Conservation (phyloP, 2,329 filamentous ascomycete genomes). For the Beauveria scarabaeidicola region DNA sequence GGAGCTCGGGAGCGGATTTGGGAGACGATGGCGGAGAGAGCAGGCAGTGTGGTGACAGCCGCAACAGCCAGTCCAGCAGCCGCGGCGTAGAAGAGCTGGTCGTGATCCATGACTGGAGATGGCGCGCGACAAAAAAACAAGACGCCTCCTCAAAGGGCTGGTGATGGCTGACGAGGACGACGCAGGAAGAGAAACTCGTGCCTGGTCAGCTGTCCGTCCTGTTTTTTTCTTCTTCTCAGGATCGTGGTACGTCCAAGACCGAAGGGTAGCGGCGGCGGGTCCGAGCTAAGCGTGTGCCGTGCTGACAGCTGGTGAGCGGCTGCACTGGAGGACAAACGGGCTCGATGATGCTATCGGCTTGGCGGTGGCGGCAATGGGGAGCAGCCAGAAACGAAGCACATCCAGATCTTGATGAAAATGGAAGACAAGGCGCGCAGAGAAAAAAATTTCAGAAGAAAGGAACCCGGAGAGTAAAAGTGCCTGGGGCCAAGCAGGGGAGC, state of each 20-base stretch:
- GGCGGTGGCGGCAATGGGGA: not conserved
- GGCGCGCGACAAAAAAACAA: not conserved
- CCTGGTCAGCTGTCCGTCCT: not conserved
- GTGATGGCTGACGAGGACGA: not conserved
- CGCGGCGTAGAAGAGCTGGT: constrained; percentile 16
- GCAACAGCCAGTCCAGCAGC: constrained; percentile 27
- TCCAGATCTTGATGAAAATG: not conserved
- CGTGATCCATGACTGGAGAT: constrained; percentile 6
- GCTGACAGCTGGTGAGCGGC: not conserved
- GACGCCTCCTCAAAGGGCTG: not conserved
- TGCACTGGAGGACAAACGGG: not conserved
- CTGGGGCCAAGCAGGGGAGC: constrained; percentile 1
- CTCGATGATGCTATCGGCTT: not conserved
- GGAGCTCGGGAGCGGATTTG: constrained; percentile 28
- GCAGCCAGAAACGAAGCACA: not conserved
- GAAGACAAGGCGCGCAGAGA: not conserved
- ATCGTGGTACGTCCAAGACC: not conserved
- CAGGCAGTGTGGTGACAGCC: constrained; percentile 29
- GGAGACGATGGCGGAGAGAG: constrained; percentile 24
- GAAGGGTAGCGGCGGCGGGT: not conserved
- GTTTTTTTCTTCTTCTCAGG: not conserved
- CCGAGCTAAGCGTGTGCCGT: not conserved
- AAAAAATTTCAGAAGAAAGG: not conserved
- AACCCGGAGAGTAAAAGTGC: not conserved
- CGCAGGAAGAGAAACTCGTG: not conserved